These are phyloP conservation scores for Aspergillus conjunctus DNA, from an alignment of 495 filamentous ascomycete species.

Conservation along the genomic window DNA sequence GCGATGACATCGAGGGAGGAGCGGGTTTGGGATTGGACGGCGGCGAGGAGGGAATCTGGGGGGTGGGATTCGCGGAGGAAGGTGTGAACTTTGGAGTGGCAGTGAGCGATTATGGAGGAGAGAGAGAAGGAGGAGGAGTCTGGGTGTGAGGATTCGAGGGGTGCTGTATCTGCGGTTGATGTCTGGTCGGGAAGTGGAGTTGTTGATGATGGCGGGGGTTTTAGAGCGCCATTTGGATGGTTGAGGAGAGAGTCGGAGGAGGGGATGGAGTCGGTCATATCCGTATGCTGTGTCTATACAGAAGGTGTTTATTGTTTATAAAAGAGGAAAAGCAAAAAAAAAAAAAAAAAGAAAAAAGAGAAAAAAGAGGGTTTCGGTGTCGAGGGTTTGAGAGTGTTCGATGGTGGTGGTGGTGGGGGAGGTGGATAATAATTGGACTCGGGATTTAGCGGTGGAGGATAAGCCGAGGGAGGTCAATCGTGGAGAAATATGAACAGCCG, in stretches of 20 bases:
- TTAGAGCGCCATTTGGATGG: constrained; percentile 8
- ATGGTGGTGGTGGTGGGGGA: not conserved
- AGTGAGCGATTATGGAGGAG: constrained; percentile 55
- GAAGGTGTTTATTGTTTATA: not conserved
- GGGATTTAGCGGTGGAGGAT: not conserved
- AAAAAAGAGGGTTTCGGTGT: no score
- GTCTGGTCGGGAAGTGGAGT: constrained; percentile 4
- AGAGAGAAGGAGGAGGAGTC: constrained; percentile 23
- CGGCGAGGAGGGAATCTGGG: constrained; percentile 56
- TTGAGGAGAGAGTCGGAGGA: constrained; percentile 5
- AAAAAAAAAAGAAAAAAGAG: no score
- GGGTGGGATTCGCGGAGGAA: constrained; percentile 67
- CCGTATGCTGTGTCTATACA: not conserved
- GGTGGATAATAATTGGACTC: not conserved
- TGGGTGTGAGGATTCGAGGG: not conserved
- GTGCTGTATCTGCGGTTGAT: not conserved
- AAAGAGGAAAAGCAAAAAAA: no score
- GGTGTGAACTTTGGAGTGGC: constrained; percentile 63
- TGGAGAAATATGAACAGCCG: not conserved
- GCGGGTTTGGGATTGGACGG: constrained; percentile 72
- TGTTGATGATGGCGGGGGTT: not conserved
- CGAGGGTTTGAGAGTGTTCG: not conserved
- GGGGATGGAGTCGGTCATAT: constrained; percentile 10
- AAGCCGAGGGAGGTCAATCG: not conserved
- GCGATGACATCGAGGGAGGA: constrained; percentile 70